Evolutionary conservation across 106 monocot species (phyloP).

Genomic region (Acorus gramineus): DNA sequence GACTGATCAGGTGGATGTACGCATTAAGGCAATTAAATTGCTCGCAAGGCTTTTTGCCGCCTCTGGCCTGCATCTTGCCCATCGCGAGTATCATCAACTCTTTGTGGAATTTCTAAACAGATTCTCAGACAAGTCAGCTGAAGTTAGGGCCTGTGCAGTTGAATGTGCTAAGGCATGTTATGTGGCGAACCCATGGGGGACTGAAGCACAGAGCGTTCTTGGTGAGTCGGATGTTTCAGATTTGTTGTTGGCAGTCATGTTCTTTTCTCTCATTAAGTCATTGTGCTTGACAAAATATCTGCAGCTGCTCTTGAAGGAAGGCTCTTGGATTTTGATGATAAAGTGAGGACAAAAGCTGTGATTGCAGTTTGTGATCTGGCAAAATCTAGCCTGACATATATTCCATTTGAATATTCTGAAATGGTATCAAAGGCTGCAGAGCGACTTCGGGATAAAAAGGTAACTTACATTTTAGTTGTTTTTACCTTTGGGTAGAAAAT

Average conservation of each 20-base stretch:
- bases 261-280: too few species aligned
- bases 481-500: background rate
- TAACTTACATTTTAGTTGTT: constrained; percentile 4
- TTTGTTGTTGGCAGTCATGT: too few species aligned
- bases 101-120: constrained; percentile 80
- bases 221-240: constrained; percentile 23
- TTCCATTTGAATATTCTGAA: constrained; percentile 38
- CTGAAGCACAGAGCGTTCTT: constrained; percentile 48
- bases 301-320: constrained; percentile 71
- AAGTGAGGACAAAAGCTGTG: constrained; percentile 83
- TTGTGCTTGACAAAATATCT: too few species aligned
- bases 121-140: constrained; percentile 80
- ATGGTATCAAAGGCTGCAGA: constrained; percentile 43
- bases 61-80: constrained; percentile 45
- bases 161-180: constrained; percentile 70
- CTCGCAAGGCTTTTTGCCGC: constrained; percentile 59
- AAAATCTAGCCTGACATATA: constrained; percentile 36
- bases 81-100: constrained; percentile 34
- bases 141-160: constrained; percentile 67
- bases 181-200: constrained; percentile 23
- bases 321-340: constrained; percentile 86
- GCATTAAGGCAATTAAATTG: constrained; percentile 66
- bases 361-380: constrained; percentile 73
- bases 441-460: constrained; percentile 88
- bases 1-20: constrained; percentile 86